Evolutionary conservation across 305 asterid genomes (phyloP).

Genomic region (Fraxinus ornus): DNA sequence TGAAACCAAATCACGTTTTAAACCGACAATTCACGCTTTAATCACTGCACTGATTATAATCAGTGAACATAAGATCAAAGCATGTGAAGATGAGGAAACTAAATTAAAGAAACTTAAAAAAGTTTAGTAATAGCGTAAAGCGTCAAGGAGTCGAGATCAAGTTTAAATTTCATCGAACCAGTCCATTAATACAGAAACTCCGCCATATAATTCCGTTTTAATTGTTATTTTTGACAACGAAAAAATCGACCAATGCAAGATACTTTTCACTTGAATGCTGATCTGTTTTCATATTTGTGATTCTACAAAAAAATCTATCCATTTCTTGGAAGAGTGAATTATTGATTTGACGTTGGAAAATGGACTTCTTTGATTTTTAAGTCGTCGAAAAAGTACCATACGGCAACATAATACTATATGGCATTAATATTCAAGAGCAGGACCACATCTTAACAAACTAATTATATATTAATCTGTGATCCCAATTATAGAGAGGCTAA

Average conservation of each 20-base stretch:
- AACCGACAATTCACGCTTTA: conserved; percentile 26
- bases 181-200: not conserved
- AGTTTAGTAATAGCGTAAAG: not conserved
- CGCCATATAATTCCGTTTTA: too few relatives aligned
- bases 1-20: not conserved
- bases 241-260: not conserved
- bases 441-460: not conserved
- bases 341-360: not conserved
- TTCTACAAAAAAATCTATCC: too few relatives aligned
- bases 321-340: not conserved
- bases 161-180: not conserved
- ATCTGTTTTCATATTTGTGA: not conserved
- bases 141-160: not conserved
- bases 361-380: not conserved
- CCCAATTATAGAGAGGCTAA: not conserved
- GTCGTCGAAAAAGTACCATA: not conserved
- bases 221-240: not conserved
- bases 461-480: not conserved
- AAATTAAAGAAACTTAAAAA: not conserved
- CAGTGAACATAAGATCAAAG: conserved; percentile 10
- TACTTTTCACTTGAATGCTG: not conserved
- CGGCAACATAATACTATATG: not conserved
- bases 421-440: not conserved
- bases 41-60: not conserved
- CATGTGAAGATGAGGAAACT: conserved; percentile 29